Conservation (phyloP, 371 early-diverging fungal genomes). For the Nematocida displodere region DNA sequence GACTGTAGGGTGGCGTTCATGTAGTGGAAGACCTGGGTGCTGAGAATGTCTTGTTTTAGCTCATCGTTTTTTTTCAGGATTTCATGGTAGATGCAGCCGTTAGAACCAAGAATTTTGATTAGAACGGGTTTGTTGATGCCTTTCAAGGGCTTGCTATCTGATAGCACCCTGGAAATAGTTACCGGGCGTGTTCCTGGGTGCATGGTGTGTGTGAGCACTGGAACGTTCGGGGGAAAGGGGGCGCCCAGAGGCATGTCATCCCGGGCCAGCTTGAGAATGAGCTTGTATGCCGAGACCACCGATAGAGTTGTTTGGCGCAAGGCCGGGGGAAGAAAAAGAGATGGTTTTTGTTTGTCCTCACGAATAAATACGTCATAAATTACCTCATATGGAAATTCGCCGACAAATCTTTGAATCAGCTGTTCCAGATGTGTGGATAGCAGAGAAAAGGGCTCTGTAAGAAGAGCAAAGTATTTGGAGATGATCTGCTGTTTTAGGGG, state of each 20-base stretch:
- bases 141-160: constrained; percentile 8
- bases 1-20: constrained; percentile 32
- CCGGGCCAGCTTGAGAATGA: not conserved
- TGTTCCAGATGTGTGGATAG: not conserved
- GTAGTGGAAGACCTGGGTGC: constrained; percentile 40
- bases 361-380: constrained; percentile 25
- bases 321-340: not conserved
- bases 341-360: not conserved
- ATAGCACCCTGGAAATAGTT: constrained; percentile 1
- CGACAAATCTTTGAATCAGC: not conserved
- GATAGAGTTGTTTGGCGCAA: not conserved
- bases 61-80: constrained; percentile 50
- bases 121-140: constrained; percentile 39
- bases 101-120: constrained; percentile 16
- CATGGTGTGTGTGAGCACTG: constrained; percentile 13
- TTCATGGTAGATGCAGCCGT: constrained; percentile 46
- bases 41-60: constrained; percentile 44
- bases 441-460: not conserved
- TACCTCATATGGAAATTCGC: not conserved
- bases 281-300: not conserved
- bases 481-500: constrained; percentile 46
- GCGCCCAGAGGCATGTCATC: not conserved
- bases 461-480: constrained; percentile 22
- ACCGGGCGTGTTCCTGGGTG: not conserved
- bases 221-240: not conserved